phyloP scores from a whole-genome alignment of 345 rosid species.

The Euphorbia tirucalli region DNA sequence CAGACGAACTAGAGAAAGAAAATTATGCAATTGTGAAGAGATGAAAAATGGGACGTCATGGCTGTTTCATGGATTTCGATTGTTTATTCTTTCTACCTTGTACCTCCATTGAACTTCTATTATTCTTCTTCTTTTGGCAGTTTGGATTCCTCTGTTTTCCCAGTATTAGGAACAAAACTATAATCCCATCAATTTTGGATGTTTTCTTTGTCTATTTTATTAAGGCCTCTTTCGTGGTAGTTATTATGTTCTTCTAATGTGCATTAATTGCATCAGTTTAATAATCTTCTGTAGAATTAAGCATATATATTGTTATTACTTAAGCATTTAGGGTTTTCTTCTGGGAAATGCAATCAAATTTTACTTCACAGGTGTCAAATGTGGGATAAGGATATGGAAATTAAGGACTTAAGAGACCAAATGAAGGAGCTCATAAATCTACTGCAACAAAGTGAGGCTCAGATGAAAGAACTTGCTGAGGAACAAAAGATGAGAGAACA shows the following conservation, averaged over 20 bases:
- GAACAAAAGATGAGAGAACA: slow-evolving; percentile 28
- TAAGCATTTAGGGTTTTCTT: neutral
- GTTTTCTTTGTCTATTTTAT: neutral
- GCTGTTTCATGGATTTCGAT: neutral
- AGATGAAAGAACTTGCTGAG: slow-evolving; percentile 21
- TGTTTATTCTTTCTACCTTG: neutral
- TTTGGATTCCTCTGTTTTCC: neutral
- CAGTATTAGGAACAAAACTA: neutral
- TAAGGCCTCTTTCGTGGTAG: neutral
- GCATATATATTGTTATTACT: neutral
- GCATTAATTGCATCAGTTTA: neutral
- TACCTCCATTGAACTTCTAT: neutral
- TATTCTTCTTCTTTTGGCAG: neutral
- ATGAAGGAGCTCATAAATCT: slow-evolving; percentile 17
- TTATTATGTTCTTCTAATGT: neutral
- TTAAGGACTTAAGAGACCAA: slow-evolving; percentile 23
- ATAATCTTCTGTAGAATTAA: neutral
- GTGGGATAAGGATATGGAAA: slow-evolving; percentile 28
- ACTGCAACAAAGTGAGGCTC: slow-evolving; percentile 19
- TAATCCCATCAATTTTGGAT: neutral
- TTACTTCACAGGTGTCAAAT: slow-evolving; percentile 20
- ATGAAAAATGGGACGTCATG: neutral
- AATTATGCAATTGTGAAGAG: neutral
- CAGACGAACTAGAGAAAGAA: neutral
- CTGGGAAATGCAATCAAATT: neutral